phyloP scores from a whole-genome alignment of 345 rosid species.

The Carallia pectinifolia region DNA sequence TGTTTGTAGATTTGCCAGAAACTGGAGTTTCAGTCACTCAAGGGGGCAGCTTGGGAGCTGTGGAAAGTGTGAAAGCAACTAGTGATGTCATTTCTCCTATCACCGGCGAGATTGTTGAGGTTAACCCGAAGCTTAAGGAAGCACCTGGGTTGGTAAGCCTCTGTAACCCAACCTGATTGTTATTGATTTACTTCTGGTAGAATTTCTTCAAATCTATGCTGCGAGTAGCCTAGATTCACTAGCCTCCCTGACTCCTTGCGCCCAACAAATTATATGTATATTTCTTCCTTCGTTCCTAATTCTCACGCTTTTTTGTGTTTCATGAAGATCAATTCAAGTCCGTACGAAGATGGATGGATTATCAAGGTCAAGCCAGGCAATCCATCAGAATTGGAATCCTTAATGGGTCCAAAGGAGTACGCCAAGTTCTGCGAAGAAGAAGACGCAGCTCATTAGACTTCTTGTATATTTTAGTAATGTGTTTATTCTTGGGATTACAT shows the following conservation, averaged over 20 bases:
- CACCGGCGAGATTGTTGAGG: constrained; percentile 80
- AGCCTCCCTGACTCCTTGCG: too few species aligned
- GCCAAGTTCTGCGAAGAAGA: constrained; percentile 91
- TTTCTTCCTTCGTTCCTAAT: neutral
- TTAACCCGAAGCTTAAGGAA: constrained; percentile 67
- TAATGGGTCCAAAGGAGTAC: constrained; percentile 80
- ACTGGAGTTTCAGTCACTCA: constrained; percentile 44
- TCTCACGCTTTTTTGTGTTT: neutral
- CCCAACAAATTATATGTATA: too few species aligned
- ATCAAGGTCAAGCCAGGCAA: constrained; percentile 86
- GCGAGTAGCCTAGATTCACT: too few species aligned
- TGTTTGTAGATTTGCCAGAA: constrained; percentile 88
- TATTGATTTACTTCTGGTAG: neutral
- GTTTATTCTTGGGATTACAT: neutral
- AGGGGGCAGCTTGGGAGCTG: constrained; percentile 78
- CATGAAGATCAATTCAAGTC: constrained; percentile 76
- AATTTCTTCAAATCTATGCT: too few species aligned
- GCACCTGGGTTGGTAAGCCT: constrained; percentile 68
- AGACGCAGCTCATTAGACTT: constrained; percentile 74
- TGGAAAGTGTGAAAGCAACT: constrained; percentile 95
- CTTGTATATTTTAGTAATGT: neutral
- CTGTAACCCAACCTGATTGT: neutral
- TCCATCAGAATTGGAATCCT: constrained; percentile 68
- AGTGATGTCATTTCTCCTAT: constrained; percentile 88
- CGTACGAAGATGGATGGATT: constrained; percentile 94